Evolutionary conservation across 2,329 filamentous ascomycete species (phyloP), one percentile per base, ranked within the genome.

Genomic region (Cladophialophora immunda): DNA sequence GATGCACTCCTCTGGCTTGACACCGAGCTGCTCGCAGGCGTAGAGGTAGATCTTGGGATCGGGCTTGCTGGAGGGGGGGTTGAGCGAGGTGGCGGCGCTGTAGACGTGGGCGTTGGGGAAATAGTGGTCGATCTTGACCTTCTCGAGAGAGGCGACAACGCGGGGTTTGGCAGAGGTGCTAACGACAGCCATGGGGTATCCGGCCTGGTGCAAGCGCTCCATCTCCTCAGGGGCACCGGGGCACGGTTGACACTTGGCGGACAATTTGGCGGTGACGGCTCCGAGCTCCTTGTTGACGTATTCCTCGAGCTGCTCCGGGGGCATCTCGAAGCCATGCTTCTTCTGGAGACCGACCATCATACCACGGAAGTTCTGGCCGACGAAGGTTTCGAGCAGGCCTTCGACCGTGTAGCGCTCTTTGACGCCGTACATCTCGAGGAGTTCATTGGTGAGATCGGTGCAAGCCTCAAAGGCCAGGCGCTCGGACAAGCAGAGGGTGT

Each of bases 361-460:
- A 81, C 93, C 93, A 74, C 93, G 92, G 87, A 97, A 97, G 87
- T 97, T 97, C 80, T 96, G 91, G 74, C 93, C 93, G 74, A 97
- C 93, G 76, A 97, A 97, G 82, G 97, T 92, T 74, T 86, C 84
- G 81, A 97, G 92, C 71, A 97, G 89, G 68, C 88, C 85, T 52
- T 89, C 87, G 76, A 91, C 92, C 7, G 92, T 93, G 84, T 97
- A 97, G 77, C 86, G 88, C 72, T 87, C 85, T 19, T 84, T 76
- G 74, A 92, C 84, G 74, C 84, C 82, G 76, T 90, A 85, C 76
- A 86, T 86, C 74, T 86, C 84, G 78, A 94, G 89, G 78, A 97
- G 92, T 80, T 94, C 85, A 82, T 97, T 97, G 84, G 93, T 91
- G 73, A 97, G 89, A 70, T 93, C 92, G 75, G 93, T 92, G 81